phyloP scores from a whole-genome alignment of 768 basidiomycete species.

The Ramaria rubella region DNA sequence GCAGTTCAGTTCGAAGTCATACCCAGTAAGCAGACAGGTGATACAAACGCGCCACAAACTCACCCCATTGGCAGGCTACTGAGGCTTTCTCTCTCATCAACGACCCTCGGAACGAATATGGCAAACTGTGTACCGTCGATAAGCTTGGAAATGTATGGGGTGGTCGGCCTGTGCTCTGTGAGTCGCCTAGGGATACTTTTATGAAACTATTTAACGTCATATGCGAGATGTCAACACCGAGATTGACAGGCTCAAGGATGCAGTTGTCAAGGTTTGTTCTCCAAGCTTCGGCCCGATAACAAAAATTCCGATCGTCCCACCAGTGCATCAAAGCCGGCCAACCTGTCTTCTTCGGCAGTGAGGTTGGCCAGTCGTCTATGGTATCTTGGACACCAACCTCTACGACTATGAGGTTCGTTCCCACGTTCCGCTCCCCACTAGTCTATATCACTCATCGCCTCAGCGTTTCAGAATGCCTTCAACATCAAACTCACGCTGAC shows the following conservation, averaged over 20 bases:
- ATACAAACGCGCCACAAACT: not conserved
- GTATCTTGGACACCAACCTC: slow-evolving; percentile 82
- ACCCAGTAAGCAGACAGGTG: slow-evolving; percentile 36
- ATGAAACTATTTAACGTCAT: not conserved
- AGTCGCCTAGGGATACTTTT: slow-evolving; percentile 23
- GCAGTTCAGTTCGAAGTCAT: slow-evolving; percentile 50
- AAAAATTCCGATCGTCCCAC: not conserved
- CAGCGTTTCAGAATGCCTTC: slow-evolving; percentile 57
- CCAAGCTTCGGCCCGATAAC: not conserved
- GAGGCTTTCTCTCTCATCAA: slow-evolving; percentile 92
- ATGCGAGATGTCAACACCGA: slow-evolving; percentile 81
- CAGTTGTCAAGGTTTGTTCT: slow-evolving; percentile 57
- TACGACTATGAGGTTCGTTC: slow-evolving; percentile 77
- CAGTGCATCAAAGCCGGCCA: slow-evolving; percentile 78
- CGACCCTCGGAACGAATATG: slow-evolving; percentile 83
- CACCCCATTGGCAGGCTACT: slow-evolving; percentile 37
- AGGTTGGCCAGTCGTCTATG: slow-evolving; percentile 85
- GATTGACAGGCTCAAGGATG: slow-evolving; percentile 71
- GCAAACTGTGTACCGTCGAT: slow-evolving; percentile 83
- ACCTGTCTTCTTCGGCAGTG: slow-evolving; percentile 94
- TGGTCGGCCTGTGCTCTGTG: slow-evolving; percentile 77
- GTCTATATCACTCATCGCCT: no score
- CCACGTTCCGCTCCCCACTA: not conserved
- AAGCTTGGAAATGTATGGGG: slow-evolving; percentile 92
- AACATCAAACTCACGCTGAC: slow-evolving; percentile 71